Evolutionary conservation across 2,329 filamentous ascomycete species (phyloP).

Genomic region (Colletotrichum lindemuthianum): DNA sequence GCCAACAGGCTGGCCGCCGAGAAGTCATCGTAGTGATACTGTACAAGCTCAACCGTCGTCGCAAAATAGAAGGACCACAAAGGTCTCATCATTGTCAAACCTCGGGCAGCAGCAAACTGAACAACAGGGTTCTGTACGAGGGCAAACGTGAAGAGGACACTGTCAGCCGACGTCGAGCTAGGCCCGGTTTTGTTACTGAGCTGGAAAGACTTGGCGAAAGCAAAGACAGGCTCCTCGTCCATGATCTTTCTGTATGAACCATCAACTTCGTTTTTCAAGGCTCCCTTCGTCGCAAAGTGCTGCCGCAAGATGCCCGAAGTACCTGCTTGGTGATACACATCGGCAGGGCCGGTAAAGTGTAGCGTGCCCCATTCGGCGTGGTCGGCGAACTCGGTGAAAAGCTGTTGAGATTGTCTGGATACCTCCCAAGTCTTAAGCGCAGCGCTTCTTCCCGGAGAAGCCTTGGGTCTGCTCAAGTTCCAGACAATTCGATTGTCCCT

Average conservation of each 20-base stretch:
- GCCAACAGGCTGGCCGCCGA: constrained; percentile 70
- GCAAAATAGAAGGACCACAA: constrained; percentile 82
- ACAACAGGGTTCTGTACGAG: constrained; percentile 82
- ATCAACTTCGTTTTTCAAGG: constrained; percentile 74
- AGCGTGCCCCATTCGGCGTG: constrained; percentile 86
- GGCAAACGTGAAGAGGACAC: constrained; percentile 78
- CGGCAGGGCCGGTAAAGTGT: constrained; percentile 77
- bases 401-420: constrained; percentile 67
- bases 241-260: constrained; percentile 74
- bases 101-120: constrained; percentile 80
- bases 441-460: constrained; percentile 46
- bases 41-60: constrained; percentile 69
- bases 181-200: constrained; percentile 47
- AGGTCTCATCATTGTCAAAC: constrained; percentile 80
- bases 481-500: constrained; percentile 75
- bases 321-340: constrained; percentile 76
- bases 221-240: constrained; percentile 84
- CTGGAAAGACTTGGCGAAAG: constrained; percentile 75
- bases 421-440: constrained; percentile 75
- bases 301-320: constrained; percentile 73
- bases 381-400: constrained; percentile 80
- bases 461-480: constrained; percentile 63
- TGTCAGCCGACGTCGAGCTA: constrained; percentile 51
- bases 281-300: constrained; percentile 74
- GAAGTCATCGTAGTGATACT: constrained; percentile 82